Percentiles rank a stretch among this genome's conserved stretches.
Conservation (phyloP, 345 rosid species). For the Corchorus capsularis region DNA sequence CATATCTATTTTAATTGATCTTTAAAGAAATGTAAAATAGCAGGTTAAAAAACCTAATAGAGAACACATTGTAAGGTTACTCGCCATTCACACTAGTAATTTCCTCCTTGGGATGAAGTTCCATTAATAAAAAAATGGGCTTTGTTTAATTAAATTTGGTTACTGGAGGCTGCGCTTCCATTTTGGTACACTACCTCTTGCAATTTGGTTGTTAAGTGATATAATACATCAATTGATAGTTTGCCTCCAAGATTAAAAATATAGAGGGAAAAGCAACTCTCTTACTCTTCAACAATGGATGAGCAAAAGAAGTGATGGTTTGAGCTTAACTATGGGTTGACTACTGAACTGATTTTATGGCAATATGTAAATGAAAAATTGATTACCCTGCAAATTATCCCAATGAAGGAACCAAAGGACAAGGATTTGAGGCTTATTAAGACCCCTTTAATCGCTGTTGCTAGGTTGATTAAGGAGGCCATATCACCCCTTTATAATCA, state of each 20-base stretch:
- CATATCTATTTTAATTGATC: neutral
- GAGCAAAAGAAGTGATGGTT: neutral
- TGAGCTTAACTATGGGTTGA: neutral
- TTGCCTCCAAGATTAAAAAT: neutral
- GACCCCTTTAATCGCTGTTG: neutral
- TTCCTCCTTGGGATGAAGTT: neutral
- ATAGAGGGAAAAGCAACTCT: neutral
- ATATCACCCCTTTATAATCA: neutral
- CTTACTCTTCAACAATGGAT: neutral
- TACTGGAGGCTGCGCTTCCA: too few species aligned
- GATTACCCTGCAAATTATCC: neutral
- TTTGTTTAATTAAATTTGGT: too few species aligned
- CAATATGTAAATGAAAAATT: neutral
- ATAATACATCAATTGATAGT: neutral
- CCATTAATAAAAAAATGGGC: neutral
- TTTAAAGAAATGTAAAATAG: neutral
- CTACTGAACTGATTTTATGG: neutral
- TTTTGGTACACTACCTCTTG: neutral
- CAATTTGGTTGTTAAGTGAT: neutral
- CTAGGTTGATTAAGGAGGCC: neutral
- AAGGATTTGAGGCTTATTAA: neutral
- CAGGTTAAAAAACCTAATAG: too few species aligned
- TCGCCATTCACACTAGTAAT: neutral
- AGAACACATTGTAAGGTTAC: too few species aligned
- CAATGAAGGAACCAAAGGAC: neutral